Conservation (phyloP, 306 rosid species). For the Dalbergia cochinchinensis region DNA sequence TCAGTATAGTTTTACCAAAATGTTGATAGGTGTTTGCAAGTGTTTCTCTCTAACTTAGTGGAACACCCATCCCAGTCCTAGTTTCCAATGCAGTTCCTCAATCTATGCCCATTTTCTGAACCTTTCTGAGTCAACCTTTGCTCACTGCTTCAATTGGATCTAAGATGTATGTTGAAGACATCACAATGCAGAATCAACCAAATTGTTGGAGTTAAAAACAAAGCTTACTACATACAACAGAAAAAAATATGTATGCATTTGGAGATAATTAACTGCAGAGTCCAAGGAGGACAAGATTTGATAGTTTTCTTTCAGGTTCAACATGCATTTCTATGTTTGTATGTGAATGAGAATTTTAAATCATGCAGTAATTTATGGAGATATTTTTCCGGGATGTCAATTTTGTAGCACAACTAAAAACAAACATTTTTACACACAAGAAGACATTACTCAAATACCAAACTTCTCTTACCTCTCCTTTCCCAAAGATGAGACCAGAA, state of each 20-base stretch:
- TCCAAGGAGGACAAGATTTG: slow-evolving; percentile 8
- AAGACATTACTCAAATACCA: background rate
- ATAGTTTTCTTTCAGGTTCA: slow-evolving; percentile 34
- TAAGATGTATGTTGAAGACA: background rate
- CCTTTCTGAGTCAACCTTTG: slow-evolving; percentile 4
- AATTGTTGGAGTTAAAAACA: background rate
- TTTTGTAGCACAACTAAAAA: slow-evolving; percentile 4
- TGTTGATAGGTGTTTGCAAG: background rate
- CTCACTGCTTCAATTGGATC: background rate
- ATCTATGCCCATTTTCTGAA: background rate
- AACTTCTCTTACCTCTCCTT: slow-evolving; percentile 75
- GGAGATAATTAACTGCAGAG: slow-evolving; percentile 17
- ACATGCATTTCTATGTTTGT: slow-evolving; percentile 27
- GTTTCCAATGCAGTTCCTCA: background rate
- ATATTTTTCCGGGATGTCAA: background rate
- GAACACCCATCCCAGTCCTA: slow-evolving; percentile 14
- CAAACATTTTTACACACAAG: slow-evolving; percentile 6
- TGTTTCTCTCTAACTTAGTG: background rate
- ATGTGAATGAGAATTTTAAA: slow-evolving; percentile 28
- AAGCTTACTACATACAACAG: background rate
- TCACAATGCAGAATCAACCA: background rate
- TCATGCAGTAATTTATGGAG: slow-evolving; percentile 20
- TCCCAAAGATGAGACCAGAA: slow-evolving; percentile 92
- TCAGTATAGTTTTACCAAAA: background rate
- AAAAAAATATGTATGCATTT: background rate